A percentile compares a stretch with the other conserved stretches of the same genome.
These are phyloP conservation scores for Thyridium curvatum DNA, from an alignment of 2,329 filamentous ascomycete genomes.

Conservation along the genomic window DNA sequence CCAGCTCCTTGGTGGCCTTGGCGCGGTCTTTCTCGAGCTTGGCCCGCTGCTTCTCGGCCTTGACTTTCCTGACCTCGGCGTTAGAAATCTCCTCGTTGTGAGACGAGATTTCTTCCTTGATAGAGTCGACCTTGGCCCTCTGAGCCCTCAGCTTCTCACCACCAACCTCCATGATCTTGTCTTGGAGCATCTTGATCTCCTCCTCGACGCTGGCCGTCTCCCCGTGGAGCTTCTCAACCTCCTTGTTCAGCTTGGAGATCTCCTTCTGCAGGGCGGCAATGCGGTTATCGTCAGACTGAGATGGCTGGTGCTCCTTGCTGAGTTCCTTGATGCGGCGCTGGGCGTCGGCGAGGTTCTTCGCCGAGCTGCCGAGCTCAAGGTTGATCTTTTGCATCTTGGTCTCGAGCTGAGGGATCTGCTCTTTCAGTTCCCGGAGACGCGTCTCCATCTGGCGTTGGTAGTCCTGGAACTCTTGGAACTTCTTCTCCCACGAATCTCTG, in stretches of 20 bases:
- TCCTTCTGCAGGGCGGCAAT: constrained; percentile 69
- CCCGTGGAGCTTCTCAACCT: constrained; percentile 71
- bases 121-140: constrained; percentile 80
- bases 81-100: constrained; percentile 77
- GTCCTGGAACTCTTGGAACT: constrained; percentile 79
- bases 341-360: constrained; percentile 77
- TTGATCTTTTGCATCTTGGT: constrained; percentile 87
- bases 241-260: constrained; percentile 66
- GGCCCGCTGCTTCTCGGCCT: constrained; percentile 84
- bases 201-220: constrained; percentile 88
- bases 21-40: constrained; percentile 82
- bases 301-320: constrained; percentile 71
- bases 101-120: constrained; percentile 79
- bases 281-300: constrained; percentile 72
- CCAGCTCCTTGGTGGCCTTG: constrained; percentile 75
- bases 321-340: constrained; percentile 83
- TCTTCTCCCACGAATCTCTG: constrained; percentile 75
- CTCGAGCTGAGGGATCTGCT: constrained; percentile 77
- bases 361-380: constrained; percentile 82
- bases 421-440: constrained; percentile 63
- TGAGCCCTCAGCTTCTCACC: constrained; percentile 88
- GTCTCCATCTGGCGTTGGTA: constrained; percentile 75
- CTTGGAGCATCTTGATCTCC: constrained; percentile 87
- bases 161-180: constrained; percentile 97
- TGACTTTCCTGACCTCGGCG: constrained; percentile 81